Evolutionary conservation across 495 filamentous ascomycete species (phyloP).

Genomic region (Ramalina intermedia): DNA sequence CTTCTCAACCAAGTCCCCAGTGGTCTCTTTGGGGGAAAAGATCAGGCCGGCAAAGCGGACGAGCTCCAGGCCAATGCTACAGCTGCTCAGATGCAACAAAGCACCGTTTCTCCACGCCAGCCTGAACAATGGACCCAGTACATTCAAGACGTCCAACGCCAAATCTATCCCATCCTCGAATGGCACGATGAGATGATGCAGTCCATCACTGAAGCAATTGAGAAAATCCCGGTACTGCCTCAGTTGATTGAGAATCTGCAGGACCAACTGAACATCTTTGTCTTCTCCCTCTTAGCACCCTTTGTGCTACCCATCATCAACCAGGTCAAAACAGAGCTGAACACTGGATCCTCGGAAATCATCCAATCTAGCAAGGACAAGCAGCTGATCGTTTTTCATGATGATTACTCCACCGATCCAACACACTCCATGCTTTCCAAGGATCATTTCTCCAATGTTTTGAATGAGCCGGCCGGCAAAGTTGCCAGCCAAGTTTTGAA

Average conservation of each 20-base stretch:
- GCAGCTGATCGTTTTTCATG: slow-evolving; percentile 74
- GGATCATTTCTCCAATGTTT: slow-evolving; percentile 76
- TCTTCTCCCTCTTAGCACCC: slow-evolving; percentile 73
- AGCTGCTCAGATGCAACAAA: slow-evolving; percentile 48
- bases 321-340: slow-evolving; percentile 72
- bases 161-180: slow-evolving; percentile 74
- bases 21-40: slow-evolving; percentile 55
- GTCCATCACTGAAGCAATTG: slow-evolving; percentile 57
- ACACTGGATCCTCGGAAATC: slow-evolving; percentile 70
- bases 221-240: slow-evolving; percentile 66
- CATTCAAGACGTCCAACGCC: slow-evolving; percentile 47
- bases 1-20: slow-evolving; percentile 64
- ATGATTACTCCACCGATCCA: slow-evolving; percentile 59
- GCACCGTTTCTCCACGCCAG: slow-evolving; percentile 51
- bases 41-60: slow-evolving; percentile 50
- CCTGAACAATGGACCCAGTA: slow-evolving; percentile 63
- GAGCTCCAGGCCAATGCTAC: slow-evolving; percentile 52
- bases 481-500: slow-evolving; percentile 61
- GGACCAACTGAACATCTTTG: slow-evolving; percentile 59
- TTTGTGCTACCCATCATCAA: slow-evolving; percentile 73
- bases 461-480: slow-evolving; percentile 79
- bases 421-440: slow-evolving; percentile 96
- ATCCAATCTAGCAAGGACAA: slow-evolving; percentile 65
- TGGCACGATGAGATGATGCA: slow-evolving; percentile 81
- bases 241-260: slow-evolving; percentile 67